Evolutionary conservation across 2,329 filamentous ascomycete genomes (phyloP), one percentile per base, ranked within the genome.

Genomic region (Rhinocladiella similis): DNA sequence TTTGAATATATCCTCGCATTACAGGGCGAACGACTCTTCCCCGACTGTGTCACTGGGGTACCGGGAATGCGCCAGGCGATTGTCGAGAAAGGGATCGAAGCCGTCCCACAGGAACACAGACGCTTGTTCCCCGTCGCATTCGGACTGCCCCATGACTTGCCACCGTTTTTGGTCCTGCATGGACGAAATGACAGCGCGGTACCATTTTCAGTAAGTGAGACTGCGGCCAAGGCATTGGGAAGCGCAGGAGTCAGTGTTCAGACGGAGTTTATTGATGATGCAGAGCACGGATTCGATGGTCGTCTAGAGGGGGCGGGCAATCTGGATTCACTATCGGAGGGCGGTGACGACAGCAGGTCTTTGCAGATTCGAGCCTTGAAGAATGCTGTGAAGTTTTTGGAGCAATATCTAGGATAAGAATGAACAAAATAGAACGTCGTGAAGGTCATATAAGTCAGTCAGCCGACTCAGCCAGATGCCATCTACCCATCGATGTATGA

Each of bases 181-280:
- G 46, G 46, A 3, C 46, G 19, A 35, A 49, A 49, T 13, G 46
- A 49, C 27, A n/a, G 25, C n/a, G 46, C 46, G 27, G 46, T 49
- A 16, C 46, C 46, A 5, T 25, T 12, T 6, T 7, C 46, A 9
- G 18, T 19, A 33, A 49, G 46, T 35, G 29, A 49, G 14, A 12
- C 35, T 16, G 46, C 46, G n/a, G 46, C 16, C 14, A 5, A 49
- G 25, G 35, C 27, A 5, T 29, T 49, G 14, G 13, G 35, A 14
- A 33, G 5, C 9, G 46, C 46, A 16, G 46, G 46, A n/a, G 46
- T 35, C n/a, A 19, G 9, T 2, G 46, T 49, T 9, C 46, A 49
- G n/a, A 33, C 46, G 27, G 46, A 49, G 16, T 49, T 49, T 16
- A 14, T 33, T n/a, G 46, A 49, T 16, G 19, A n/a, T 35, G 46